Base-by-base conservation (phyloP, 805 yeast genomes). In the Saturnispora serradocipensis region DNA sequence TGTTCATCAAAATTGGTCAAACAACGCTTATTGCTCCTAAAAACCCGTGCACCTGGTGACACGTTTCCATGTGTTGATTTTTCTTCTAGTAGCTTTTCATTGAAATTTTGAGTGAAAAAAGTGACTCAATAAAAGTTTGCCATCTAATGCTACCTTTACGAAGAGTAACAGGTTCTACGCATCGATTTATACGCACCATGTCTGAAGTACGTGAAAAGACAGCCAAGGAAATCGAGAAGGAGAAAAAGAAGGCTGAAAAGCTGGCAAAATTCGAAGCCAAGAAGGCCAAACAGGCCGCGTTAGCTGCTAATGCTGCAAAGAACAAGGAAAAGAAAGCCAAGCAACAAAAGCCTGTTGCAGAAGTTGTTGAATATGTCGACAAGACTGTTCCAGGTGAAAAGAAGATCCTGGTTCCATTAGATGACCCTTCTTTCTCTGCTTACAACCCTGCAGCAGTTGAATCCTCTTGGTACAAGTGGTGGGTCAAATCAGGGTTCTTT, bases 391-490 rank as follows among this genome's bases (percentile, higher is more conserved):
- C 86, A 3, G 99, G 99, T 56, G 95, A 89, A 62, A 93, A 91
- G 80, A 93, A 93, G 72, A 69, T 83, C 34, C 78, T 93, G 53
- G 85, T 81, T n/a, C 78, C 88, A 35, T 77, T 93, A 49, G 97
- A 91, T 43, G 95, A 90, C 66, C 90, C 96, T 22, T 82, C 97
- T 20, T 80, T 93, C 67, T 90, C 93, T 70, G 91, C 98, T 9
- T 93, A 93, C 70, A 86, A 80, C 62, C 99, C 99, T 34, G 79
- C 80, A 60, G 85, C 84, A 60, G 97, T 93, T 46, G 99, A 93
- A 71, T 84, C 95, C 52, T 87, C 97, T 13, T 93, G 99, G 99
- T 91, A 91, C 71, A 81, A 78, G 18, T 93, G 99, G 98, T 93
- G 99, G 99, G 84, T 80, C 54, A 75, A 85, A 62, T 77, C 87